A percentile compares a stretch with the other conserved stretches of the same genome.
Evolutionary conservation across 2,329 filamentous ascomycete genomes (phyloP).

Genomic region (Drechslerella stenobrocha): DNA sequence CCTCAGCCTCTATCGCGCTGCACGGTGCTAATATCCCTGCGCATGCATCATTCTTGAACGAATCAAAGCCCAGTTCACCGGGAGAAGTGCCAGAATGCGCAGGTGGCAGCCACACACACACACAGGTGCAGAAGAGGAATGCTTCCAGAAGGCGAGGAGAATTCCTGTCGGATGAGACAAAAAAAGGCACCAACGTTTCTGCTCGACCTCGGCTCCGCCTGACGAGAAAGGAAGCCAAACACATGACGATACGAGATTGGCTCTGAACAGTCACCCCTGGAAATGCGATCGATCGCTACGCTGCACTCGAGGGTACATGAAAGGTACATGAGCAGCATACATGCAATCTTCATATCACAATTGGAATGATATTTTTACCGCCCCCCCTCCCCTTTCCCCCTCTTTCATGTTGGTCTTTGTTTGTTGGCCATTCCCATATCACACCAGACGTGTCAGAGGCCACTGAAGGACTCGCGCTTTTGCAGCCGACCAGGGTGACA

Average conservation of each 20-base stretch:
- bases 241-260: constrained; percentile 30
- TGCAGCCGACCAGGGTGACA: constrained; percentile 31
- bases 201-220: constrained; percentile 35
- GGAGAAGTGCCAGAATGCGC: constrained; percentile 44
- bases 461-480: constrained; percentile 40
- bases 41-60: constrained; percentile 39
- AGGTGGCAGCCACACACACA: constrained; percentile 26
- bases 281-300: constrained; percentile 1
- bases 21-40: constrained; percentile 9
- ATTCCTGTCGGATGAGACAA: constrained; percentile 37
- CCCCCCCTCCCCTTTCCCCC: background rate
- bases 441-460: constrained; percentile 35
- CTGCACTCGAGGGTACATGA: background rate
- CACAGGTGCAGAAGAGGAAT: constrained; percentile 48
- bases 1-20: constrained; percentile 24
- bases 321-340: background rate
- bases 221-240: constrained; percentile 47
- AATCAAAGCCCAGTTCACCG: constrained; percentile 46
- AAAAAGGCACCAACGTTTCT: constrained; percentile 30
- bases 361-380: background rate
- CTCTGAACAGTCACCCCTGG: constrained; percentile 1
- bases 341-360: background rate
- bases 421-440: background rate
- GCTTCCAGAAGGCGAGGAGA: constrained; percentile 49
- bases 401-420: constrained; percentile 7